These are phyloP conservation scores for Ormosia semicastrata DNA, from an alignment of 306 rosid genomes.

Conservation along the genomic window DNA sequence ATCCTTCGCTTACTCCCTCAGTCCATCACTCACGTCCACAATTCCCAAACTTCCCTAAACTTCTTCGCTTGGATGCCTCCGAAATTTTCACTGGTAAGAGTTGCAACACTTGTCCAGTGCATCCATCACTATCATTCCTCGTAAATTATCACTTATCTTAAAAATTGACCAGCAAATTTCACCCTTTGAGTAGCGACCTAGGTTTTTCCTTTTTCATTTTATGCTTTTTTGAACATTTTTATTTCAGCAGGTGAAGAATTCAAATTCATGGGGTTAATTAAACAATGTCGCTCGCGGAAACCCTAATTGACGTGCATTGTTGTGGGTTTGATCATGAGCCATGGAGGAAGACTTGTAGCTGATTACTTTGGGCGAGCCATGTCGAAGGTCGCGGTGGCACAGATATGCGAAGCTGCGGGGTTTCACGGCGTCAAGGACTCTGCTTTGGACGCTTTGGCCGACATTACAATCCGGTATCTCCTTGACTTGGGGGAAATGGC, in stretches of 20 bases:
- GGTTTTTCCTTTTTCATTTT: background rate
- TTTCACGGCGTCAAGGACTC: slow-evolving; percentile 60
- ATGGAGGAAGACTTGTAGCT: slow-evolving; percentile 39
- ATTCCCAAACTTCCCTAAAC: too few relatives aligned
- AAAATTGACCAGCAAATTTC: background rate
- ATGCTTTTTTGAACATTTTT: background rate
- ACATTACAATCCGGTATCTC: slow-evolving; percentile 62
- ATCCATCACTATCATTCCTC: too few relatives aligned
- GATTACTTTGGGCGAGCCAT: slow-evolving; percentile 68
- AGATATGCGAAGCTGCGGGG: slow-evolving; percentile 69
- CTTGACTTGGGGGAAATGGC: slow-evolving; percentile 69
- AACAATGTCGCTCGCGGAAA: slow-evolving; percentile 33
- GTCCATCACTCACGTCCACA: too few relatives aligned
- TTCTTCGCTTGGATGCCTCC: background rate
- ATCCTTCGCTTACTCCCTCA: too few relatives aligned
- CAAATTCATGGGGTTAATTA: slow-evolving; percentile 26
- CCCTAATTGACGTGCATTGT: slow-evolving; percentile 55
- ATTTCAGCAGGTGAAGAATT: slow-evolving; percentile 1
- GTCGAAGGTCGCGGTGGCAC: slow-evolving; percentile 67
- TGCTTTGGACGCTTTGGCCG: slow-evolving; percentile 75
- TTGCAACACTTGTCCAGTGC: too few relatives aligned
- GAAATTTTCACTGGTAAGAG: background rate
- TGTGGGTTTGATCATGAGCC: slow-evolving; percentile 62
- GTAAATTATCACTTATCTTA: too few relatives aligned
- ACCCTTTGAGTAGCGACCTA: background rate